Evolutionary conservation across 345 rosid genomes (phyloP).

Genomic region (Euphorbia pulcherrima): DNA sequence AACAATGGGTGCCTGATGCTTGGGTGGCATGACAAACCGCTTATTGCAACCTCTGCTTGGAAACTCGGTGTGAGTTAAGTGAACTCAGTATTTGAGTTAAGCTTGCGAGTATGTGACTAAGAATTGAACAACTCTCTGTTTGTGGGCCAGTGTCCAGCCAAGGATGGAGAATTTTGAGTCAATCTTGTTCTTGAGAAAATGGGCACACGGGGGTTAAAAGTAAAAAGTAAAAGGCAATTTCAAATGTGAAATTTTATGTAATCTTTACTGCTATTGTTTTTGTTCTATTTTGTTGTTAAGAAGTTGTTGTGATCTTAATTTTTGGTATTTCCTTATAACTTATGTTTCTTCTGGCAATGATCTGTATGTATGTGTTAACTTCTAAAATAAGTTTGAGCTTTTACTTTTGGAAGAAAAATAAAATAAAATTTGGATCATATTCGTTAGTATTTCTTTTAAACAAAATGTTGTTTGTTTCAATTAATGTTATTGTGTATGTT

Average conservation of each 20-base stretch:
- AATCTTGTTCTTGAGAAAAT: no score
- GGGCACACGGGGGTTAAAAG: background rate
- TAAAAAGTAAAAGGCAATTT: background rate
- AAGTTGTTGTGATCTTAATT: background rate
- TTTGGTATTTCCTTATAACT: no score
- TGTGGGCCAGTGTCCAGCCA: background rate
- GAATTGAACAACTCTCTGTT: no score
- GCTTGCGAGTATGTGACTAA: no score
- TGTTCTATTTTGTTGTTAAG: background rate
- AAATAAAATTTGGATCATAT: background rate
- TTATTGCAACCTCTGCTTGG: conserved; percentile 6
- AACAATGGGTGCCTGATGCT: conserved; percentile 7
- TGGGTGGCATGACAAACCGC: conserved; percentile 4
- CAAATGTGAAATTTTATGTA: background rate
- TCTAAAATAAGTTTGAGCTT: background rate
- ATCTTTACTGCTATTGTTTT: background rate
- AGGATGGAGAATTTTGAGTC: no score
- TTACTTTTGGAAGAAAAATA: no score
- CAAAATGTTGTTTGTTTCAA: no score
- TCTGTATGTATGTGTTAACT: background rate
- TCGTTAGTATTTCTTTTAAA: no score
- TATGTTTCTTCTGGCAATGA: background rate
- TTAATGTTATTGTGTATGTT: no score
- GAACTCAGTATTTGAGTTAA: no score
- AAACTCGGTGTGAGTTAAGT: background rate